phyloP scores from a whole-genome alignment of 192 early-diverging fungal species.

The Linnemannia elongata region DNA sequence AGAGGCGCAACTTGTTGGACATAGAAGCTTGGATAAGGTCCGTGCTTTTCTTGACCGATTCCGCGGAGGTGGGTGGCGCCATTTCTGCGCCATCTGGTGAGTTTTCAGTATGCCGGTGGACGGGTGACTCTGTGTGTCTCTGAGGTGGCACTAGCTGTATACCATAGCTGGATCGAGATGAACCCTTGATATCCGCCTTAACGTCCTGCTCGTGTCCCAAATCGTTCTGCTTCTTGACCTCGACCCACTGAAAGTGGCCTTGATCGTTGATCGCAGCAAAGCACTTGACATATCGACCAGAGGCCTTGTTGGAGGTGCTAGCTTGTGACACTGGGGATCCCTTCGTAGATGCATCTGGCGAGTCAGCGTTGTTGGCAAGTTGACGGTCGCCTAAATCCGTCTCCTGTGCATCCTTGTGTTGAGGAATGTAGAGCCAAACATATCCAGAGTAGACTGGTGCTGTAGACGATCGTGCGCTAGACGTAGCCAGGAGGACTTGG shows the following conservation, averaged over 20 bases:
- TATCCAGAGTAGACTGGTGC: constrained; percentile 47
- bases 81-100: neutral
- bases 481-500: constrained; percentile 35
- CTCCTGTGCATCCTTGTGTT: neutral
- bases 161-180: constrained; percentile 41
- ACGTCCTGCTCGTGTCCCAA: constrained; percentile 31
- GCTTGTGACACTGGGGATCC: neutral
- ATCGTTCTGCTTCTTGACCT: constrained; percentile 48
- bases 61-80: neutral
- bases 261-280: constrained; percentile 50
- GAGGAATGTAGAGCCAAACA: constrained; percentile 45
- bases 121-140: neutral
- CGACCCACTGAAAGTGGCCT: constrained; percentile 54
- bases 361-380: neutral
- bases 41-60: neutral
- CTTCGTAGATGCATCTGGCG: neutral
- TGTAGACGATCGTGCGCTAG: constrained; percentile 49
- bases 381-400: neutral
- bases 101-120: neutral
- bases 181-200: constrained; percentile 1
- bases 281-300: constrained; percentile 50
- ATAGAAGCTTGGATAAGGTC: constrained; percentile 13
- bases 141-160: constrained; percentile 18
- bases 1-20: constrained; percentile 23
- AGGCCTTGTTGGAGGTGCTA: neutral